phyloP scores from a whole-genome alignment of 345 rosid species.

The Gynandropsis gynandra region DNA sequence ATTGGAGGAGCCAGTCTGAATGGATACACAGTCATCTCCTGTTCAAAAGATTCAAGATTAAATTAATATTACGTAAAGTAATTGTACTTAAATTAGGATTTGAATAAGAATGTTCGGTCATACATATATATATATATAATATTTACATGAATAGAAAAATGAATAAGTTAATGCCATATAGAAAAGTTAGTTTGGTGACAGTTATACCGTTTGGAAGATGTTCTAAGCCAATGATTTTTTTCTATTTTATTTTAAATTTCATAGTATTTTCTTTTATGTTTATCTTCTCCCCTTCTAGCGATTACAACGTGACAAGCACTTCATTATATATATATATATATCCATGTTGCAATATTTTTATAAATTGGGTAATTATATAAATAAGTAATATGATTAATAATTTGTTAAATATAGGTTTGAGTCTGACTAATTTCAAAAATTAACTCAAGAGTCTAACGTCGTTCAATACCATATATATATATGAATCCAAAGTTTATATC shows the following conservation, averaged over 20 bases:
- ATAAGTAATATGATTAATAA: no score
- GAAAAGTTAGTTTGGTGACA: constrained; percentile 42
- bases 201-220: constrained; percentile 27
- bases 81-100: neutral
- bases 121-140: no score
- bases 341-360: neutral
- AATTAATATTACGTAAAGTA: neutral
- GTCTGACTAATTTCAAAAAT: no score
- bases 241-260: neutral
- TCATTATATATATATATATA: neutral
- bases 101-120: neutral
- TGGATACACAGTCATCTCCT: constrained; percentile 95
- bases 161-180: neutral
- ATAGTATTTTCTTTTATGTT: neutral
- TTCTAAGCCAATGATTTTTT: constrained; percentile 14
- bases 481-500: no score
- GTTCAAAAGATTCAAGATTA: constrained; percentile 2
- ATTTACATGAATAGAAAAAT: no score
- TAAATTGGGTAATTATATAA: no score
- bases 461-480: no score
- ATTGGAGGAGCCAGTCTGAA: constrained; percentile 78
- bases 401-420: no score
- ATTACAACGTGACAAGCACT: constrained; percentile 47
- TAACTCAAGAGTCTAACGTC: no score
- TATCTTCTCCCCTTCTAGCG: constrained; percentile 10